Base-by-base conservation (phyloP, 495 filamentous ascomycete genomes). In the Penicillium crystallinum region DNA sequence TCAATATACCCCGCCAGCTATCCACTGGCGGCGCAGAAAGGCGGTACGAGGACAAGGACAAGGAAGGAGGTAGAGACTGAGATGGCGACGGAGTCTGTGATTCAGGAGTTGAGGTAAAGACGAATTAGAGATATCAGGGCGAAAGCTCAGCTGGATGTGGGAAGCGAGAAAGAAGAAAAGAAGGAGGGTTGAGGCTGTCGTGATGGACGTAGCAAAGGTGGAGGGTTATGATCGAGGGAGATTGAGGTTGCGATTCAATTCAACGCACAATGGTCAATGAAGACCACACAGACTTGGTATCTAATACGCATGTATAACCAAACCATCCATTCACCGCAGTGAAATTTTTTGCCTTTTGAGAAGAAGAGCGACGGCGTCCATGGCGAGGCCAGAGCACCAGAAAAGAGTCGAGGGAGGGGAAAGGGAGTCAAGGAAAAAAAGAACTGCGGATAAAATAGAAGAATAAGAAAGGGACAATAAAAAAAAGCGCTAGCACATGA, bases 291-390 rank as follows among this genome's bases (percentile, higher is more conserved):
- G 52, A 54, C 51, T 52, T 62, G 60, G 59, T 65, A 63, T 64
- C 66, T 62, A 56, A 59, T 55, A 66, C 29, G 55, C 59, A 61
- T 56, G 56, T 41, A n/a, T 25, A n/a, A 43, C 56, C 27, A 27
- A n/a, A 43, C 56, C 27, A 27, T 42, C 58, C 52, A 54, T 63
- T 52, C 63, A 61, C 60, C 59, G 50, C 48, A 56, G 62, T 57
- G 58, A 63, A 57, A 47, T 54, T 60, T 27, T 67, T 65, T 59
- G 60, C 56, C 11, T 62, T 60, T 57, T 52, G 55, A 56, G 53
- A 53, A 85, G 76, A 50, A 77, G 69, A 49, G 87, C 83, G 57
- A 82, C 77, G 62, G 29, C 34, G 34, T 59, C 29, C 29, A 53
- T 55, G 19, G 19, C 4, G 52, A 54, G 79, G 74, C 35, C 78